Evolutionary conservation across 352 stramenopile species (phyloP), one percentile per base, ranked within the genome.

Genomic region (Phytophthora europaea): DNA sequence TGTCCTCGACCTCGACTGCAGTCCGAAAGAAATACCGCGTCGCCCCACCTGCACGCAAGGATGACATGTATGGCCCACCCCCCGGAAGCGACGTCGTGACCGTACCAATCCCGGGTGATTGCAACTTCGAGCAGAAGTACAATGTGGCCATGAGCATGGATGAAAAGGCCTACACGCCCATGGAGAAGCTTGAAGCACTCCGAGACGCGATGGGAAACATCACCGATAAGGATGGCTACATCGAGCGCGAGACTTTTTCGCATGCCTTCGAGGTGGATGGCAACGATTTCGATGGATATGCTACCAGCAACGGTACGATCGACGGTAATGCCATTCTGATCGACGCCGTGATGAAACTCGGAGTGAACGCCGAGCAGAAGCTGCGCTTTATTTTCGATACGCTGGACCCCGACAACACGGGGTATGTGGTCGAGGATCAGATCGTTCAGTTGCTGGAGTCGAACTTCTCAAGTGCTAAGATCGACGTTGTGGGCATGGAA

Each of bases 321-420:
- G 80, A 94, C 55, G 81, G 82, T 18, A 91, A 91, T 47, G 85
- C 87, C 48, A 87, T 92, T 18, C 60, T 94, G 38, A 89, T 94
- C 50, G 84, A 93, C 63, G 84, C 84, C 6, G 84, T 90, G 48
- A 74, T 94, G 73, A 84, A 92, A 7, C 72, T 94, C 12, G 74
- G 90, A 18, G 82, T 94, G 7, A 82, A 76, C 34, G 81, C 79
- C 9, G 79, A 93, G 33, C 77, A 92, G 34, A 94, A 93, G 63
- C 72, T 94, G 22, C 81, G 73, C 31, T 93, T 93, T 72, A 94
- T 94, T 61, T 94, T 94, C 50, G 87, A 94, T 31, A 92, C 84
- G 43, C 69, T 94, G 38, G 85, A 94, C 62, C 70, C 76, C 2
- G 72, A 85, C 34, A 73, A 75, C 52, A 67, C 67, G 13, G 83